Conservation (phyloP, 768 basidiomycete genomes). For the Boletus tylopilopsis region DNA sequence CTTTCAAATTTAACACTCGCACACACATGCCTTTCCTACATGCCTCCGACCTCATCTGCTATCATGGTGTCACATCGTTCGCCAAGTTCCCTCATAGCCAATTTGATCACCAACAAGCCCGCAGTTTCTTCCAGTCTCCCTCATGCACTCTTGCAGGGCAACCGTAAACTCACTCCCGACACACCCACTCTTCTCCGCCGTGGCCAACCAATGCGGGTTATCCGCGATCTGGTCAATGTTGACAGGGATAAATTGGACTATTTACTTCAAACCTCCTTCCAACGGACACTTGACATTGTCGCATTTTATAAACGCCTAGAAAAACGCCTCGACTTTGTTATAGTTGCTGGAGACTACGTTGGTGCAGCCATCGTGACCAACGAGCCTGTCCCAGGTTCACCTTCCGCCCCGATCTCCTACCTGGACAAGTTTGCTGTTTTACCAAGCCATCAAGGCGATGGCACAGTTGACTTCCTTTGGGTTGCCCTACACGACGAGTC, state of each 20-base stretch:
- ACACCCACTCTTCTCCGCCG: conserved; percentile 92
- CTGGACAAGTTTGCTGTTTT: conserved; percentile 98
- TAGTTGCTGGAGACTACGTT: conserved; percentile 92
- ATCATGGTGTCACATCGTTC: conserved; percentile 98
- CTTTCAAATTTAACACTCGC: conserved; percentile 84
- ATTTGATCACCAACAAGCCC: conserved; percentile 97
- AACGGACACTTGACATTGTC: conserved; percentile 61
- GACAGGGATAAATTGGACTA: conserved; percentile 70
- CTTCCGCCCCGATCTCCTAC: conserved; percentile 65
- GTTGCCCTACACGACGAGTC: conserved; percentile 98
- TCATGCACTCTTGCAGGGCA: conserved; percentile 85
- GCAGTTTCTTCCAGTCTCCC: conserved; percentile 94
- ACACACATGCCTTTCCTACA: conserved; percentile 80
- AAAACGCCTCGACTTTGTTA: conserved; percentile 79
- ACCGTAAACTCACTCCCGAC: conserved; percentile 79
- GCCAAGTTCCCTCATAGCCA: conserved; percentile 90
- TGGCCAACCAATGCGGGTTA: conserved; percentile 82
- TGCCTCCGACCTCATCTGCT: conserved; percentile 92
- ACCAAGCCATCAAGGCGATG: conserved; percentile 93
- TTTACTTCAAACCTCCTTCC: conserved; percentile 88
- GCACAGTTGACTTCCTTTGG: conserved; percentile 99
- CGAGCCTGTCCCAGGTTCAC: conserved; percentile 37
- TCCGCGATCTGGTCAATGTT: conserved; percentile 65
- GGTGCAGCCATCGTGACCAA: conserved; percentile 93
- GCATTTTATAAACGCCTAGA: conserved; percentile 81